These are phyloP conservation scores for Lactarius quietus DNA, from an alignment of 768 basidiomycete genomes.

Conservation along the genomic window DNA sequence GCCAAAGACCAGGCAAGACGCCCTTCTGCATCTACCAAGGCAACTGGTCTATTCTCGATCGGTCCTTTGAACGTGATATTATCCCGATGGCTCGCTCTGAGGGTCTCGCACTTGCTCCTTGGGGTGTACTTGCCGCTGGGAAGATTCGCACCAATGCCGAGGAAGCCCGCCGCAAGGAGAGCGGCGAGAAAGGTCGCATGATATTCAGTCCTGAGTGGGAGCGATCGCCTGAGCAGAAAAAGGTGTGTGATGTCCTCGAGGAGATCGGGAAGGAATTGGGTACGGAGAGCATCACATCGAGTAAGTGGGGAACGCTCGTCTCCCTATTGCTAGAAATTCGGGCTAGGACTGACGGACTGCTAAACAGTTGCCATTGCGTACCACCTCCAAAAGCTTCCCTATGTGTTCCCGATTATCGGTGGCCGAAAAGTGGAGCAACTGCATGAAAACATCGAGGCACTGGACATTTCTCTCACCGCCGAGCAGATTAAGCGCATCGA, in stretches of 20 bases:
- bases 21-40: conserved; percentile 38
- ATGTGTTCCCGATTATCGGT: conserved; percentile 46
- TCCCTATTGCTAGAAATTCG: neutral
- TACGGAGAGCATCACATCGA: conserved; percentile 30
- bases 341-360: neutral
- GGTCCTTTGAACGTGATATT: conserved; percentile 41
- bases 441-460: conserved; percentile 42
- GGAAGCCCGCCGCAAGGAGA: conserved; percentile 33
- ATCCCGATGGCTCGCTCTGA: conserved; percentile 36
- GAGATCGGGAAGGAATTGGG: conserved; percentile 40
- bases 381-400: conserved; percentile 45
- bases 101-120: conserved; percentile 42
- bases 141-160: conserved; percentile 40
- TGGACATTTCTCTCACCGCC: conserved; percentile 39
- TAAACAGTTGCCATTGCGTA: conserved; percentile 44
- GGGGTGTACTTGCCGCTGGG: conserved; percentile 40
- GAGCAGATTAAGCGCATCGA: conserved; percentile 45
- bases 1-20: conserved; percentile 39
- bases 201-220: conserved; percentile 31
- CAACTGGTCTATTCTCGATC: conserved; percentile 35
- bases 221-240: conserved; percentile 35
- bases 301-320: conserved; percentile 1
- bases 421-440: conserved; percentile 47
- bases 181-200: conserved; percentile 37
- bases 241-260: conserved; percentile 36